A percentile compares a stretch with the other conserved stretches of the same genome.
Evolutionary conservation across 164 flowering plant species (phyloP).

Genomic region (Umbellularia californica): DNA sequence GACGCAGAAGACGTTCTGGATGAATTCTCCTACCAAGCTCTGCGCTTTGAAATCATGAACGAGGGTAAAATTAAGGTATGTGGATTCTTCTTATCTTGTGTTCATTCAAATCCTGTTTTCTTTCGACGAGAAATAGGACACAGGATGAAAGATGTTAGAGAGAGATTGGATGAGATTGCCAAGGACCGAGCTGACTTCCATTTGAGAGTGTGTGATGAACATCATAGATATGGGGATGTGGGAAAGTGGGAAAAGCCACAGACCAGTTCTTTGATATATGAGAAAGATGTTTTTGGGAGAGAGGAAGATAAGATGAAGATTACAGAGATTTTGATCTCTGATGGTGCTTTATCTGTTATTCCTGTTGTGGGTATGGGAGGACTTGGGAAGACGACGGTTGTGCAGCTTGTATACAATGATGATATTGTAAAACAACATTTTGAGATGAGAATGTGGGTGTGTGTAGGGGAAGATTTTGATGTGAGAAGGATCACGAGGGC

Average conservation of each 20-base stretch:
- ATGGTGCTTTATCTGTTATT: neutral
- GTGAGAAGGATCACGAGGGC: neutral
- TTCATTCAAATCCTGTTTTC: neutral
- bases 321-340: neutral
- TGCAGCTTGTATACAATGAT: slow-evolving; percentile 10
- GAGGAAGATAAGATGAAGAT: slow-evolving; percentile 3
- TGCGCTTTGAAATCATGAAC: neutral
- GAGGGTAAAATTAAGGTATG: neutral
- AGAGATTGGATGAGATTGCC: slow-evolving; percentile 5
- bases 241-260: neutral
- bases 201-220: neutral
- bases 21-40: neutral
- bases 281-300: slow-evolving; percentile 3
- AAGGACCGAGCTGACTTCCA: neutral
- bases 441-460: slow-evolving; percentile 1
- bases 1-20: neutral
- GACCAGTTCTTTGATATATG: neutral
- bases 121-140: slow-evolving; percentile 5
- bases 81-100: neutral
- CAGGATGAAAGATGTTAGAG: neutral
- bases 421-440: neutral
- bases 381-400: slow-evolving; percentile 17
- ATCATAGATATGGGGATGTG: neutral
- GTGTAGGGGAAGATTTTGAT: slow-evolving; percentile 9
- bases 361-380: slow-evolving; percentile 14